Evolutionary conservation across 345 rosid species (phyloP).

Genomic region (Diplotaxis tenuifolia): DNA sequence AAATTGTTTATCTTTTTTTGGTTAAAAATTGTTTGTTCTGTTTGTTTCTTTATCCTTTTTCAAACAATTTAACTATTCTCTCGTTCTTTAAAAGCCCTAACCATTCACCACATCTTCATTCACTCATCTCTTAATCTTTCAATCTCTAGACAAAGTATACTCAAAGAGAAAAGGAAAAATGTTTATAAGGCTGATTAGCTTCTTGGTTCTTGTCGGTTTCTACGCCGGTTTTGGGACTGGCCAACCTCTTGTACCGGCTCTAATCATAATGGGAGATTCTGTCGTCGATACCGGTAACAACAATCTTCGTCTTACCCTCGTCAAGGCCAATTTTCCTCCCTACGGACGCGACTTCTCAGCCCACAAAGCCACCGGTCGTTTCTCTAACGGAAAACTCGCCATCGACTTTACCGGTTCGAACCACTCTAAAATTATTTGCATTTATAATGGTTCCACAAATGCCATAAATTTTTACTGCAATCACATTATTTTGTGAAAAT

Average conservation of each 20-base stretch:
- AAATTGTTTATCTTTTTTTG: background rate
- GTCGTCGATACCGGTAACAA: constrained; percentile 62
- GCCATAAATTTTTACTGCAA: background rate
- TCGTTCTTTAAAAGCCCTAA: constrained; percentile 5
- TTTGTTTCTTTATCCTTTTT: background rate
- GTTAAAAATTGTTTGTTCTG: background rate
- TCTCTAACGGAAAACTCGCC: constrained; percentile 56
- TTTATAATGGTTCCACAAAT: background rate
- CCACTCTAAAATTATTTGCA: constrained; percentile 16
- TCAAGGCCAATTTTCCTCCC: constrained; percentile 55
- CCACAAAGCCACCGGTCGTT: constrained; percentile 64
- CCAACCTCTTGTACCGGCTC: constrained; percentile 37
- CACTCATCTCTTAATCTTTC: background rate
- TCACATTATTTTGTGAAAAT: background rate
- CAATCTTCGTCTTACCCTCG: constrained; percentile 48
- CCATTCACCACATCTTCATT: constrained; percentile 8
- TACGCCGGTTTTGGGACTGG: constrained; percentile 9
- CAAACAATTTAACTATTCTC: constrained; percentile 2
- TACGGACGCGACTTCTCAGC: constrained; percentile 64
- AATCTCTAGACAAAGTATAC: background rate
- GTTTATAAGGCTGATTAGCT: background rate
- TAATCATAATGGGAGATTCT: constrained; percentile 56
- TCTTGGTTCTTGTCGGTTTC: constrained; percentile 21
- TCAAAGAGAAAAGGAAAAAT: constrained; percentile 5
- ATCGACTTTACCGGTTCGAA: constrained; percentile 43